Conservation (phyloP, 257 asterid genomes). For the Phtheirospermum japonicum region DNA sequence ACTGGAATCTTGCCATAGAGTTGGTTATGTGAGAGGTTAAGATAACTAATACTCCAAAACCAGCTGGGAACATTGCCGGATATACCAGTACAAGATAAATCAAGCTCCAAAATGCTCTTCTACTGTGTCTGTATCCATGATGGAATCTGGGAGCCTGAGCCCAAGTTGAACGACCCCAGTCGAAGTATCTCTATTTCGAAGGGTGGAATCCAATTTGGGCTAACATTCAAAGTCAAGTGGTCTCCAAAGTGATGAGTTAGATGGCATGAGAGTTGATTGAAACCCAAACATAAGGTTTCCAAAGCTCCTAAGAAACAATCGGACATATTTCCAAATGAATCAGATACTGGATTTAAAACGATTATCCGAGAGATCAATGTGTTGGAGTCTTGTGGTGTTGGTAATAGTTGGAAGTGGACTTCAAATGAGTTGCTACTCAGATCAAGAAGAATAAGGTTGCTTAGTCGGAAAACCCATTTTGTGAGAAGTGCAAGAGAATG, state of each 20-base stretch:
- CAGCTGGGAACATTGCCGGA: conserved; percentile 28
- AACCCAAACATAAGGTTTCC: background rate
- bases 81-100: conserved; percentile 27
- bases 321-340: conserved; percentile 21
- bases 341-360: conserved; percentile 26
- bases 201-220: conserved; percentile 32
- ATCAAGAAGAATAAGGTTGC: conserved; percentile 29
- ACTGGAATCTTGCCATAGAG: too few species aligned
- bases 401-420: conserved; percentile 26
- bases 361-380: conserved; percentile 25
- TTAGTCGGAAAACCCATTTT: conserved; percentile 33
- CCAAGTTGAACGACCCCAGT: conserved; percentile 29
- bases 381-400: conserved; percentile 28
- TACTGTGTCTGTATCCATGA: conserved; percentile 32
- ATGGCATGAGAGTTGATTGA: conserved; percentile 30
- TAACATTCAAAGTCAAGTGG: conserved; percentile 29
- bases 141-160: conserved; percentile 26
- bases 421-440: background rate
- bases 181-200: background rate
- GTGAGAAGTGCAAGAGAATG: background rate
- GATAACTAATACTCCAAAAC: conserved; percentile 23
- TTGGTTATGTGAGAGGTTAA: conserved; percentile 35
- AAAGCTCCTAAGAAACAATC: conserved; percentile 27
- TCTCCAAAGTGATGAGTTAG: conserved; percentile 23
- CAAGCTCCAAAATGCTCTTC: background rate